Percentiles rank a stretch among this genome's conserved stretches.
Conservation (phyloP, 768 basidiomycete species). For the Tricholoma flavovirens region DNA sequence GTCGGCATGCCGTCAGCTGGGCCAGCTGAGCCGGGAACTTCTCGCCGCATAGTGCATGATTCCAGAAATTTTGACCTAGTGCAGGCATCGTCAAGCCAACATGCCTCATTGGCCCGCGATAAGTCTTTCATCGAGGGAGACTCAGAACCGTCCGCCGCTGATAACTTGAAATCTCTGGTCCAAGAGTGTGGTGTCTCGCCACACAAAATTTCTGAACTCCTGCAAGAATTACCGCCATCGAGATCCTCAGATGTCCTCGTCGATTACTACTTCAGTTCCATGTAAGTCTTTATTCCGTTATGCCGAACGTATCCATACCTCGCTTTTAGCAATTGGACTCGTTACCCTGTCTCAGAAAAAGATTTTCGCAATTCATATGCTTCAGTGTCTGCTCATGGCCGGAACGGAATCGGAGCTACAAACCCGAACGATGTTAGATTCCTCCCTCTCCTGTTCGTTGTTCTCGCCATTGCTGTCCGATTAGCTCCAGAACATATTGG, state of each 20-base stretch:
- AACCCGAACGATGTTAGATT: slow-evolving; percentile 78
- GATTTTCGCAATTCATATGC: slow-evolving; percentile 73
- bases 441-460: slow-evolving; percentile 89
- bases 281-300: slow-evolving; percentile 35
- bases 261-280: slow-evolving; percentile 72
- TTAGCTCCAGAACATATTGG: slow-evolving; percentile 81
- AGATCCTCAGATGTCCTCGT: slow-evolving; percentile 71
- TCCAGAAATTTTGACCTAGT: slow-evolving; percentile 11
- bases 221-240: slow-evolving; percentile 82
- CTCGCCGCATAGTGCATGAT: slow-evolving; percentile 7
- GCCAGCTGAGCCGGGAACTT: slow-evolving; percentile 5
- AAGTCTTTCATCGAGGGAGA: slow-evolving; percentile 34
- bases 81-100: background rate
- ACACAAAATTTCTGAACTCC: slow-evolving; percentile 83
- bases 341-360: slow-evolving; percentile 84
- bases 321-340: slow-evolving; percentile 75
- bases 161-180: slow-evolving; percentile 79
- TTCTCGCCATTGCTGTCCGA: slow-evolving; percentile 81
- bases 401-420: slow-evolving; percentile 52
- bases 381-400: slow-evolving; percentile 56
- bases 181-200: slow-evolving; percentile 92
- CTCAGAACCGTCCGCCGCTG: slow-evolving; percentile 55
- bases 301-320: slow-evolving; percentile 6
- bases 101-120: slow-evolving; percentile 7
- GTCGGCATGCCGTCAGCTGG: slow-evolving; percentile 14